Evolutionary conservation across 345 rosid species (phyloP), one percentile per base, ranked within the genome.

Genomic region (Iberis pinnata): DNA sequence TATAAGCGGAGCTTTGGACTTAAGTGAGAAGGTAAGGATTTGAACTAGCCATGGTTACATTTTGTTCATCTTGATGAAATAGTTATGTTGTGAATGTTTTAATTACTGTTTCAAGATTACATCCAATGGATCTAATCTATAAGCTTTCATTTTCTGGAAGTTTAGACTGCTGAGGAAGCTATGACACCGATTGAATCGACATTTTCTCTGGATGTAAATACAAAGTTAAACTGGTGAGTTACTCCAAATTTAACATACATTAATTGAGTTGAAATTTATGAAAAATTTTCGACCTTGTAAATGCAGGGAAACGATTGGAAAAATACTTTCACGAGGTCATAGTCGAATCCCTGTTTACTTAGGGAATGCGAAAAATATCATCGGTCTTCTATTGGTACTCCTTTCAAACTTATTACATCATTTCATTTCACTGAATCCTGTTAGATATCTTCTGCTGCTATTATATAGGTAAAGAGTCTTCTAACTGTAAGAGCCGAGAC

Each of bases 1-100:
- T 63, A 90, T 87, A 60, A 87, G 96, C 61, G 98, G 98, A 46
- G 98, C 98, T 14, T 79, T 92, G 13, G 98, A 92, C 73, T 78
- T 92, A 60, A 84, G 93, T 32, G 93, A 80, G 61, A 92, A 92
- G 95, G 96, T 89, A 71, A 6, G 16, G 58, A 17, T 43, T 37
- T 26, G 22, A 7, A 48, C 2, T 19, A 40, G 33, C 33, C 33
- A 29, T 12, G 13, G 27, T 27, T 42, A 16, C 12, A 5, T 40
- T n/a, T 7, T 36, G 8, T 9, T 39, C 24, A 40, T 25, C 9
- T 49, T 42, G 49, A 29, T 10, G 32, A 43, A 57, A 7, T 22
- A 25, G 15, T 39, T 26, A 53, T 22, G 25, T 24, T 45, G 9
- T 46, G 20, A 36, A 12, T 48, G n/a, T n/a, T n/a, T n/a, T n/a